Base-by-base conservation (phyloP, 192 early-diverging fungal genomes). In the Piromyces finnis region DNA sequence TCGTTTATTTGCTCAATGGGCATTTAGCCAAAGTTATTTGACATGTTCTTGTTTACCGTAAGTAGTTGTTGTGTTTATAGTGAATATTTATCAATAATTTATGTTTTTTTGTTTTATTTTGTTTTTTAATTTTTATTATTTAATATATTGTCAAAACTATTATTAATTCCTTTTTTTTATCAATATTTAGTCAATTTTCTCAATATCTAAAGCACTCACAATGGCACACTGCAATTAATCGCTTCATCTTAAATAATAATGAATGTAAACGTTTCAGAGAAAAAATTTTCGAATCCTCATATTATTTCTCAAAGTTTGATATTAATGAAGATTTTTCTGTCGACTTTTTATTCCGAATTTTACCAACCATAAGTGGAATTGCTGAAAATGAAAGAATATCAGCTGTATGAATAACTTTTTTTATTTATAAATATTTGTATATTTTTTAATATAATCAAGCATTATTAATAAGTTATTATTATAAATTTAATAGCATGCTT, bases 321-420 rank as follows among this genome's bases (percentile, higher is more conserved):
- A 84, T 87, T 15, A 41, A 84, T 17, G 29, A 80, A 29, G 89
- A 90, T 78, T 83, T 85, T 39, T 87, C 87, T 32, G 16, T 91
- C 18, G 89, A 90, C 29, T 91, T 90, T 78, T 82, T 91, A 15
- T 91, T 90, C 78, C 83, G 84, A 26, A 83, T 85, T 78, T 30
- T 83, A 18, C 78, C 84, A 77, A 79, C 81, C 9, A 41, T 87
- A 16, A 80, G 84, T 27, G 84, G 81, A 29, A 82, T 90, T 11
- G 81, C 85, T 29, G 85, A 85, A 26, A 86, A 90, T 36, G 88
- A 89, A 68, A 79, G 84, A 22, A 90, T 91, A 51, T 86, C 84
- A 13, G 85, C 83, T 51, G 86, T 87, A 80, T 78, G 86, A 82
- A 30, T 36, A 28, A 36, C 4, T n/a, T n/a, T n/a, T n/a, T n/a